Evolutionary conservation across 139 green algal genomes (phyloP).

Genomic region (Nannochloris sp.): DNA sequence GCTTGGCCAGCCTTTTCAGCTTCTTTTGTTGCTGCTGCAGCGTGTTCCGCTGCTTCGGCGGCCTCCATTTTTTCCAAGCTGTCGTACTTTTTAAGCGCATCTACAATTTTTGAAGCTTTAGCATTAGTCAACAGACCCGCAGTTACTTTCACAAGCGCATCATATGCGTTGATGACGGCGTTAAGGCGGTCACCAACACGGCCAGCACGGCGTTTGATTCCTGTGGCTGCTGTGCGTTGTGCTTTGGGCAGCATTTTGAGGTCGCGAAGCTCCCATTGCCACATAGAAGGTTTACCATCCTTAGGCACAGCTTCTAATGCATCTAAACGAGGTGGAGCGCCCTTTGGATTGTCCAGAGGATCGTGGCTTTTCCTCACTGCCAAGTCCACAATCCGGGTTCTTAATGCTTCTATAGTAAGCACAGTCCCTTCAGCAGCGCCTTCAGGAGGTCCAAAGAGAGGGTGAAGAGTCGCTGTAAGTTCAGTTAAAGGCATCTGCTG

Average conservation of each 20-base stretch:
- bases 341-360: conserved; percentile 33
- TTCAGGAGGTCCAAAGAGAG: conserved; percentile 12
- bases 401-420: conserved; percentile 7
- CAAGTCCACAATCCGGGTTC: conserved; percentile 50
- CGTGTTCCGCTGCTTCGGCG: neutral
- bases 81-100: neutral
- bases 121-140: too few species aligned
- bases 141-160: too few species aligned
- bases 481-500: conserved; percentile 18
- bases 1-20: neutral
- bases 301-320: conserved; percentile 28
- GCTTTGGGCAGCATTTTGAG: conserved; percentile 39
- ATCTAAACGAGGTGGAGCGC: conserved; percentile 13
- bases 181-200: conserved; percentile 6
- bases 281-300: conserved; percentile 23
- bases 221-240: conserved; percentile 5
- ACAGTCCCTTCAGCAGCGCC: conserved; percentile 1
- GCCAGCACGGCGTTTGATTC: conserved; percentile 32
- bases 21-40: neutral
- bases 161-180: neutral
- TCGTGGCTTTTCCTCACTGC: conserved; percentile 51
- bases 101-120: too few species aligned
- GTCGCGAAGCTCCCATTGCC: conserved; percentile 65
- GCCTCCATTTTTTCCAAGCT: neutral
- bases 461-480: conserved; percentile 28